Conservation (phyloP, 169 alveolate genomes). For the Fabrea salina region DNA sequence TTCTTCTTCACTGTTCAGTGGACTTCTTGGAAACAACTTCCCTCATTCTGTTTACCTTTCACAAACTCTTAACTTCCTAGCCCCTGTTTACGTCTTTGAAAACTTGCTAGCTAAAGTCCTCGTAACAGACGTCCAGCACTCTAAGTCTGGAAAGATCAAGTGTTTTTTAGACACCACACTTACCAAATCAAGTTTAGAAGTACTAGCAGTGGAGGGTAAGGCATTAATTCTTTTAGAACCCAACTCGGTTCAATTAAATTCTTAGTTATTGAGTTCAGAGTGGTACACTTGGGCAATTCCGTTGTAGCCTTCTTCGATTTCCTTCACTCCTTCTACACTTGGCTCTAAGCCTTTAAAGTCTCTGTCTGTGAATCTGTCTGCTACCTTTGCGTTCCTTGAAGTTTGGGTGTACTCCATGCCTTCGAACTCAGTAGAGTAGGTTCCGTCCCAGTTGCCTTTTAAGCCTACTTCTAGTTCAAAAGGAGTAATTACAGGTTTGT, state of each 20-base stretch:
- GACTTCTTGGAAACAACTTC: background rate
- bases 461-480: conserved; percentile 26
- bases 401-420: background rate
- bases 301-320: conserved; percentile 6
- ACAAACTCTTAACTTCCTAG: background rate
- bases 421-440: conserved; percentile 2
- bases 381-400: background rate
- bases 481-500: conserved; percentile 1
- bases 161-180: background rate
- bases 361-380: background rate
- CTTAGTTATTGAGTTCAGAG: background rate
- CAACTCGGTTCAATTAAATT: background rate
- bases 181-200: background rate
- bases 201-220: background rate
- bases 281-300: background rate
- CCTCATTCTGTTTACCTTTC: background rate
- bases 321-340: background rate
- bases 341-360: background rate
- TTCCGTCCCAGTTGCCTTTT: conserved; percentile 1
- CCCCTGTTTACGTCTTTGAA: conserved; percentile 20
- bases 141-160: conserved; percentile 8
- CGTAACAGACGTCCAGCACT: background rate
- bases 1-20: background rate
- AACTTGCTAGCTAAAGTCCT: background rate
- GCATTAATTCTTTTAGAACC: conserved; percentile 3